A percentile compares a stretch with the other conserved stretches of the same genome.
Evolutionary conservation across 2,329 filamentous ascomycete species (phyloP).

Genomic region (Fusarium drepaniforme): DNA sequence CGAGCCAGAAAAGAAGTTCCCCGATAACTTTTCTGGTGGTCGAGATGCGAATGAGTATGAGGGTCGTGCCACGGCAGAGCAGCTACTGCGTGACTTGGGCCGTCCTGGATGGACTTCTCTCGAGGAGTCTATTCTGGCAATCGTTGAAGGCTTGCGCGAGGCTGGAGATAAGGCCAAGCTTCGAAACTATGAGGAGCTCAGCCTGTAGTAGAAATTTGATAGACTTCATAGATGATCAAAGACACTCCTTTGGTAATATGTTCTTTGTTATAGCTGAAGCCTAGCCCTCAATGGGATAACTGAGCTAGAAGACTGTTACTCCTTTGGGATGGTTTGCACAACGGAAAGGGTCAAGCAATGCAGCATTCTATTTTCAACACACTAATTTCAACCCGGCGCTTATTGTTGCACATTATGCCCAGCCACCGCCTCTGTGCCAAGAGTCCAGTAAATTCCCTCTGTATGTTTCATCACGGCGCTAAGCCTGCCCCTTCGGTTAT

Average conservation of each 20-base stretch:
- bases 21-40: constrained; percentile 39
- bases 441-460: neutral
- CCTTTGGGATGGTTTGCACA: neutral
- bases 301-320: neutral
- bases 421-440: neutral
- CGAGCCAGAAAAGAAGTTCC: constrained; percentile 34
- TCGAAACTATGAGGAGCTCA: neutral
- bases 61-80: constrained; percentile 25
- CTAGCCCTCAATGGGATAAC: no score
- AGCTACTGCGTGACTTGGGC: constrained; percentile 15
- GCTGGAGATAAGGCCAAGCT: neutral
- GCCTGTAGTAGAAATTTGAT: neutral
- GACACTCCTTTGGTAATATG: no score
- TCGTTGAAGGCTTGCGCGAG: neutral
- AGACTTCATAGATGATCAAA: neutral
- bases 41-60: constrained; percentile 19
- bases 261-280: no score
- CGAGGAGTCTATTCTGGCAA: constrained; percentile 13
- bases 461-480: no score
- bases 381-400: neutral
- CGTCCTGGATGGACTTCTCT: constrained; percentile 28
- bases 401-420: neutral
- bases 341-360: neutral
- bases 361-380: neutral
- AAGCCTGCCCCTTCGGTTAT: no score